Percentiles rank a stretch among this genome's conserved stretches.
Evolutionary conservation across 257 asterid species (phyloP).

Genomic region (Perilla frutescens): DNA sequence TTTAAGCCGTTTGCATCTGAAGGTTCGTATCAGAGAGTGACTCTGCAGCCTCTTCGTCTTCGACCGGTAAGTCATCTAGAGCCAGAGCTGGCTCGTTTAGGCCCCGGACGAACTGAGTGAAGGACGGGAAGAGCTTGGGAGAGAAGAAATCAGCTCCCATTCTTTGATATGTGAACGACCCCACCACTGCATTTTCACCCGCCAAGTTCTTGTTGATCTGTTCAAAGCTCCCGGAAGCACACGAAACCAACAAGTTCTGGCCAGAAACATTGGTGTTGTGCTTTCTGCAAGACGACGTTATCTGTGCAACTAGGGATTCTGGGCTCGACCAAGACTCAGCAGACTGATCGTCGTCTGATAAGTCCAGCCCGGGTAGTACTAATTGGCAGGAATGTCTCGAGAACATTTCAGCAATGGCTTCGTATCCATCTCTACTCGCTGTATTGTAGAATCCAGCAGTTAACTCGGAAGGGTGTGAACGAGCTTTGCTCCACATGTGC

Average conservation of each 20-base stretch:
- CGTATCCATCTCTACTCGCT: conserved; percentile 66
- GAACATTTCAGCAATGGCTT: conserved; percentile 53
- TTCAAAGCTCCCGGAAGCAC: conserved; percentile 49
- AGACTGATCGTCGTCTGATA: conserved; percentile 55
- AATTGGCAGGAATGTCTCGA: conserved; percentile 59
- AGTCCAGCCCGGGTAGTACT: conserved; percentile 72
- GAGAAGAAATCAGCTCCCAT: conserved; percentile 96
- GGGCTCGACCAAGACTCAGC: conserved; percentile 59
- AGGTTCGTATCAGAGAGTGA: conserved; percentile 39
- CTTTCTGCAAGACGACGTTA: conserved; percentile 54
- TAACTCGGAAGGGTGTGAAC: conserved; percentile 82
- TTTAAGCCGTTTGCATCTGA: conserved; percentile 66
- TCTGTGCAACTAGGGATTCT: conserved; percentile 52
- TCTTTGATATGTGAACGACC: conserved; percentile 72
- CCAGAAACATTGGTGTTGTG: conserved; percentile 54
- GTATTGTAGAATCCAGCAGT: conserved; percentile 80
- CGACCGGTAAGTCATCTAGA: conserved; percentile 53
- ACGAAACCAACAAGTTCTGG: conserved; percentile 52
- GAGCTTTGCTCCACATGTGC: conserved; percentile 57
- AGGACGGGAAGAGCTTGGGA: conserved; percentile 70
- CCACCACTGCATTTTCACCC: conserved; percentile 49
- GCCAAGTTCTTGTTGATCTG: conserved; percentile 55
- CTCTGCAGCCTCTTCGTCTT: conserved; percentile 34
- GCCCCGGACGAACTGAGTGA: conserved; percentile 57
- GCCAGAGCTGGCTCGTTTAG: conserved; percentile 45